Conservation (phyloP, 2,329 filamentous ascomycete species). For the Hymenoscyphus fructigenus region DNA sequence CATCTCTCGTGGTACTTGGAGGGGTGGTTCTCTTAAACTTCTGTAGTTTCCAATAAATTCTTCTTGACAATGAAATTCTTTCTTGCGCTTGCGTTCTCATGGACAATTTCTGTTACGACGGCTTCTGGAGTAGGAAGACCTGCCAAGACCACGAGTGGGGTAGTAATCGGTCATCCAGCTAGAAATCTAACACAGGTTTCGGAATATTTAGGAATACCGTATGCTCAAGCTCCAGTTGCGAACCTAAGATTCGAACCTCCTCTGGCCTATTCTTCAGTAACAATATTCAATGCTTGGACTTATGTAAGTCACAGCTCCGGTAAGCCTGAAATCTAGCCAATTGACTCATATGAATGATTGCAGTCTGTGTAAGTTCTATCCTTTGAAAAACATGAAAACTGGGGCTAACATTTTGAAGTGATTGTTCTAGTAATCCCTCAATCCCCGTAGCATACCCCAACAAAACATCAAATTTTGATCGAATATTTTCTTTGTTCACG, state of each 20-base stretch:
- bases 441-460: not conserved
- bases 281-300: not conserved
- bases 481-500: not conserved
- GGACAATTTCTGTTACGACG: not conserved
- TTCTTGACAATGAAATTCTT: not conserved
- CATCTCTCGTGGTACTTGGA: too few species aligned
- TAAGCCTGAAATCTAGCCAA: not conserved
- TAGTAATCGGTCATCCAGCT: constrained; percentile 19
- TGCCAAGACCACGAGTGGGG: constrained; percentile 18
- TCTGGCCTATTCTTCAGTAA: not conserved
- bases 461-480: not conserved
- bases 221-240: constrained; percentile 39
- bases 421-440: not conserved
- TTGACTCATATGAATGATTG: not conserved
- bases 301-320: not conserved
- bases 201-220: constrained; percentile 41
- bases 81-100: not conserved
- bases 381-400: not conserved
- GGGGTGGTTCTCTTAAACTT: not conserved
- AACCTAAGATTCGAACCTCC: constrained; percentile 36
- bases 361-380: not conserved
- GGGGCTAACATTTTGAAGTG: not conserved
- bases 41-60: not conserved
- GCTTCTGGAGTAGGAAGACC: not conserved
- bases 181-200: constrained; percentile 31